These are phyloP conservation scores for Paramyrothecium sp. DNA, from an alignment of 2,329 filamentous ascomycete species.

Conservation along the genomic window DNA sequence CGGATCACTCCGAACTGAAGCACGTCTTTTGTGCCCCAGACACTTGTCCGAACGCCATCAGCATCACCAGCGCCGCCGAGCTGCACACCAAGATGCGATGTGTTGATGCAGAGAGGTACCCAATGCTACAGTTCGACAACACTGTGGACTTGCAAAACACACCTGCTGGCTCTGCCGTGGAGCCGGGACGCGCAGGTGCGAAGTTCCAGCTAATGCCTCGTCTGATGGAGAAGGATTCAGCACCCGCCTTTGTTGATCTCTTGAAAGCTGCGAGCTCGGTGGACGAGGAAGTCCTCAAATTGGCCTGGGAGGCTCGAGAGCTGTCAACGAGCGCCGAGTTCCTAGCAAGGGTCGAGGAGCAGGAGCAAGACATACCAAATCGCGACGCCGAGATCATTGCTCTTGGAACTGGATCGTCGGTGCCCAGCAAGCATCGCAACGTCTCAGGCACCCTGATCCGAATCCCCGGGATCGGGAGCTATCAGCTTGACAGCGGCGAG, in stretches of 20 bases:
- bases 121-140: conserved; percentile 66
- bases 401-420: conserved; percentile 86
- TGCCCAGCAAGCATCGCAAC: conserved; percentile 92
- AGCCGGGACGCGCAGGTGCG: conserved; percentile 42
- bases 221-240: conserved; percentile 42
- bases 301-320: conserved; percentile 49
- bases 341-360: conserved; percentile 44
- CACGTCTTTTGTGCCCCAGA: conserved; percentile 80
- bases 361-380: conserved; percentile 66
- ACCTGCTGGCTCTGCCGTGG: conserved; percentile 21
- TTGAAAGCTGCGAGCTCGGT: conserved; percentile 42
- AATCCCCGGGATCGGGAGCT: conserved; percentile 82
- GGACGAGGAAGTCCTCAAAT: conserved; percentile 40
- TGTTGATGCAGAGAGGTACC: conserved; percentile 73
- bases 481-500: conserved; percentile 89
- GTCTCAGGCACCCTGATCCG: conserved; percentile 85
- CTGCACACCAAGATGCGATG: conserved; percentile 68
- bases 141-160: conserved; percentile 18
- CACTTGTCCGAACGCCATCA: conserved; percentile 71
- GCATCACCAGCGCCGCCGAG: conserved; percentile 64
- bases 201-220: conserved; percentile 47
- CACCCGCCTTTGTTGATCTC: conserved; percentile 43
- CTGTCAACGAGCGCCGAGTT: conserved; percentile 43
- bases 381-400: conserved; percentile 80
- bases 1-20: conserved; percentile 55